Conservation (phyloP, 2,329 filamentous ascomycete genomes). For the Paracoccidioides lutzii region DNA sequence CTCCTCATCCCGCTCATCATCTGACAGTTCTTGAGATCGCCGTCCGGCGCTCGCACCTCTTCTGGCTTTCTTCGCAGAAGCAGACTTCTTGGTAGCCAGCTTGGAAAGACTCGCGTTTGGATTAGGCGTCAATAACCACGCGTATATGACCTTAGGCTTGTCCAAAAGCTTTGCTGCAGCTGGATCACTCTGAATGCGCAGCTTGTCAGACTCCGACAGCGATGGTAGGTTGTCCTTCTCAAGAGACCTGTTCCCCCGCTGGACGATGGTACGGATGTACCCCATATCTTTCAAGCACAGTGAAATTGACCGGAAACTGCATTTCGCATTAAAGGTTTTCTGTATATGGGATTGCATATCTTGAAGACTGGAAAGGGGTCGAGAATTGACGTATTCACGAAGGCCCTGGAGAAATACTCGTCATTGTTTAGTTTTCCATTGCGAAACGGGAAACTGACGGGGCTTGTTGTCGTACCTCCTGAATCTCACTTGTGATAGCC, state of each 20-base stretch:
- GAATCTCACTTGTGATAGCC: slow-evolving; percentile 1
- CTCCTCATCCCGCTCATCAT: neutral
- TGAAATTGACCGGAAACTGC: slow-evolving; percentile 1
- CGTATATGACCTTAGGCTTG: neutral
- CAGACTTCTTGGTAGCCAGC: neutral
- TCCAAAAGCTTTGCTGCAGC: neutral
- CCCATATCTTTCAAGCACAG: slow-evolving; percentile 6
- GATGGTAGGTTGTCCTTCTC: neutral
- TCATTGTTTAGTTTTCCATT: neutral
- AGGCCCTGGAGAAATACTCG: neutral
- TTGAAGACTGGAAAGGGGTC: slow-evolving; percentile 3
- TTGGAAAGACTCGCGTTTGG: neutral
- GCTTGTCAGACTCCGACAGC: neutral
- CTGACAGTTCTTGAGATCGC: neutral
- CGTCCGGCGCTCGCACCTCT: neutral
- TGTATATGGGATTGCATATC: slow-evolving; percentile 5
- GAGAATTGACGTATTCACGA: slow-evolving; percentile 4
- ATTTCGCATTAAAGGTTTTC: slow-evolving; percentile 1
- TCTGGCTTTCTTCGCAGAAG: neutral
- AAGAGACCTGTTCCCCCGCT: neutral
- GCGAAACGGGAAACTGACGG: neutral
- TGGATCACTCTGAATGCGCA: neutral
- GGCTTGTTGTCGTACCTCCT: neutral
- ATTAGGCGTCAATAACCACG: neutral
- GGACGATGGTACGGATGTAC: slow-evolving; percentile 4